Evolutionary conservation across 306 rosid genomes (phyloP).

Genomic region (Vigna radiata): DNA sequence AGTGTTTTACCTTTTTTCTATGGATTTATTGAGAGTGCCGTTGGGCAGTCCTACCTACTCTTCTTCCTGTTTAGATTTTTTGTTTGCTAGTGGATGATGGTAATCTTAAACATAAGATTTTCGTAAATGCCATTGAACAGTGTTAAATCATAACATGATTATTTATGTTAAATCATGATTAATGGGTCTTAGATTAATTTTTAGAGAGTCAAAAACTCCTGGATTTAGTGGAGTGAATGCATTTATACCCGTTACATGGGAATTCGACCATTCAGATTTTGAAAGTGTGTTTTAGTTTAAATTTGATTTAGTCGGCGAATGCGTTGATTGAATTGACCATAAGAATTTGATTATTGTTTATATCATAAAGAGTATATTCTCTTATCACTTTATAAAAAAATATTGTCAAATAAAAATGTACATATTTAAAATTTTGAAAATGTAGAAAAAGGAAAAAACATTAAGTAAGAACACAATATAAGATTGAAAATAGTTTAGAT

Average conservation of each 20-base stretch:
- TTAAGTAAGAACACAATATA: no score
- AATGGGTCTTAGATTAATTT: neutral
- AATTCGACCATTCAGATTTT: neutral
- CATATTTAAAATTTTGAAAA: neutral
- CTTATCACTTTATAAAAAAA: no score
- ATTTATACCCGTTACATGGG: neutral
- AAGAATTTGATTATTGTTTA: no score
- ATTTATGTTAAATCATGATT: neutral
- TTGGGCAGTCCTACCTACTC: neutral
- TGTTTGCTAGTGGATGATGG: neutral
- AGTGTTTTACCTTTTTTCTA: neutral
- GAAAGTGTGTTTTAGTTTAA: neutral
- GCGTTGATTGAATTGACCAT: conserved; percentile 33
- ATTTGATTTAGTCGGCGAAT: neutral
- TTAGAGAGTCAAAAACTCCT: conserved; percentile 8
- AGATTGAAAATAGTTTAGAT: no score
- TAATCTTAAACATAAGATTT: conserved; percentile 11
- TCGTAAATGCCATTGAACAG: neutral
- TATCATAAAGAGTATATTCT: no score
- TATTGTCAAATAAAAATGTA: no score
- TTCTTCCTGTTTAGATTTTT: neutral
- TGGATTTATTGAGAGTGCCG: neutral
- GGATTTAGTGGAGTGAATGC: neutral
- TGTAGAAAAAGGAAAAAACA: neutral
- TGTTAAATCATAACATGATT: neutral